Conservation (phyloP, 2,329 filamentous ascomycete genomes). For the Alternaria postmessia region DNA sequence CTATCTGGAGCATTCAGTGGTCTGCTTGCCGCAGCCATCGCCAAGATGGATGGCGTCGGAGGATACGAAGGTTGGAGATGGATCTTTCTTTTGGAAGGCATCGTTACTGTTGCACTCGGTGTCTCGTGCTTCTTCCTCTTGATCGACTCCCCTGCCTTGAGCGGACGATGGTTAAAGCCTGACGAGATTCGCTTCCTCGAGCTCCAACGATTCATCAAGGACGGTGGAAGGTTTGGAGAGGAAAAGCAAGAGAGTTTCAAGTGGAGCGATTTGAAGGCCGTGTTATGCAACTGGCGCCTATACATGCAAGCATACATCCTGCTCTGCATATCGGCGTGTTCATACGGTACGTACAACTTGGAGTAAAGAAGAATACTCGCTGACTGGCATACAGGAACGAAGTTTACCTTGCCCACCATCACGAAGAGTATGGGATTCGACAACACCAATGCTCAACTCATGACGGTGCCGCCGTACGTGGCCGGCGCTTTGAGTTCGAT, state of each 20-base stretch:
- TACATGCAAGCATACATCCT: slow-evolving; percentile 44
- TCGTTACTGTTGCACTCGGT: slow-evolving; percentile 41
- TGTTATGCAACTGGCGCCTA: slow-evolving; percentile 36
- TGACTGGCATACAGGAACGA: slow-evolving; percentile 1
- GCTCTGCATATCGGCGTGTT: slow-evolving; percentile 35
- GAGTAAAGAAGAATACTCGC: no score
- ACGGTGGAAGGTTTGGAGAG: slow-evolving; percentile 27
- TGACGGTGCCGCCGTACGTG: slow-evolving; percentile 41
- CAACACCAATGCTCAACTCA: slow-evolving; percentile 40
- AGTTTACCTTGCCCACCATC: slow-evolving; percentile 31
- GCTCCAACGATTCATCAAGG: slow-evolving; percentile 33
- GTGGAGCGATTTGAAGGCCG: slow-evolving; percentile 38
- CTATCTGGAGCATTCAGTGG: slow-evolving; percentile 54
- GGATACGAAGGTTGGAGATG: slow-evolving; percentile 55
- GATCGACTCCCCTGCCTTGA: slow-evolving; percentile 33
- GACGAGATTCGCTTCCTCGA: slow-evolving; percentile 38
- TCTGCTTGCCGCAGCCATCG: slow-evolving; percentile 51
- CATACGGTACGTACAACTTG: slow-evolving; percentile 28
- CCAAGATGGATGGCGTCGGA: slow-evolving; percentile 49
- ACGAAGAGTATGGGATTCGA: slow-evolving; percentile 41
- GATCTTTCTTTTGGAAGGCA: slow-evolving; percentile 56
- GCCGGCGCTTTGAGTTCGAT: slow-evolving; percentile 36
- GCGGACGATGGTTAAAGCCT: slow-evolving; percentile 27
- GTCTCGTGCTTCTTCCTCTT: slow-evolving; percentile 38
- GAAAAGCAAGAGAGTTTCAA: slow-evolving; percentile 28